These are phyloP conservation scores for Fusarium udum DNA, from an alignment of 2,329 filamentous ascomycete species.

Conservation along the genomic window DNA sequence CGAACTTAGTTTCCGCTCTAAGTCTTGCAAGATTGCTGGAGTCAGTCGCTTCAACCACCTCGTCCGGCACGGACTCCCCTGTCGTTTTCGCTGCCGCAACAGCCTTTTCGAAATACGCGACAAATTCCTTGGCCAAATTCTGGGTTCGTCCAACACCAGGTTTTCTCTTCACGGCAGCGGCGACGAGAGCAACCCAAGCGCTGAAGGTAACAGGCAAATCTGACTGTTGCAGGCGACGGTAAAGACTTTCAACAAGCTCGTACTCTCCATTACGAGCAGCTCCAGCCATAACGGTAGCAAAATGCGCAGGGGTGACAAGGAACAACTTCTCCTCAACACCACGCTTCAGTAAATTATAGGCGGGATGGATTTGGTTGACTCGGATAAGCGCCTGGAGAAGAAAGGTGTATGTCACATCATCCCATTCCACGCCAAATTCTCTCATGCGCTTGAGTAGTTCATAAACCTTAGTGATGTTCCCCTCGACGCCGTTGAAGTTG, in stretches of 20 bases:
- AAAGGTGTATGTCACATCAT: conserved; percentile 60
- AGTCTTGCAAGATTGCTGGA: conserved; percentile 37
- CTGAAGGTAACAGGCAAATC: conserved; percentile 55
- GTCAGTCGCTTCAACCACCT: background rate
- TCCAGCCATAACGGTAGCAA: conserved; percentile 62
- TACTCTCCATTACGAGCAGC: conserved; percentile 59
- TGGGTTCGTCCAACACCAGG: conserved; percentile 39
- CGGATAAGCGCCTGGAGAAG: conserved; percentile 60
- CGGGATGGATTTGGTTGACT: conserved; percentile 60
- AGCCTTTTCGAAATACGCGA: conserved; percentile 42
- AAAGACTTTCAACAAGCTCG: conserved; percentile 53
- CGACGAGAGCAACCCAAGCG: conserved; percentile 54
- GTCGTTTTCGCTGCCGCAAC: conserved; percentile 11
- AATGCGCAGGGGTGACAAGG: conserved; percentile 59
- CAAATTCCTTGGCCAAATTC: conserved; percentile 43
- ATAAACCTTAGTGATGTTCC: conserved; percentile 62
- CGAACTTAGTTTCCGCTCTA: conserved; percentile 39
- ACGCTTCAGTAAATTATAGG: conserved; percentile 58
- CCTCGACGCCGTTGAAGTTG: conserved; percentile 71
- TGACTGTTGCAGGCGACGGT: conserved; percentile 54
- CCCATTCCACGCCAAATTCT: conserved; percentile 56
- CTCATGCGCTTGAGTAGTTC: conserved; percentile 61
- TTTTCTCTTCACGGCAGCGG: conserved; percentile 43
- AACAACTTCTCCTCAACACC: conserved; percentile 57
- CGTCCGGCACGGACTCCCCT: background rate